Percentiles rank a stretch among this genome's conserved stretches.
These are phyloP conservation scores for Nigrospora osmanthi DNA, from an alignment of 2,329 filamentous ascomycete species.

Conservation along the genomic window DNA sequence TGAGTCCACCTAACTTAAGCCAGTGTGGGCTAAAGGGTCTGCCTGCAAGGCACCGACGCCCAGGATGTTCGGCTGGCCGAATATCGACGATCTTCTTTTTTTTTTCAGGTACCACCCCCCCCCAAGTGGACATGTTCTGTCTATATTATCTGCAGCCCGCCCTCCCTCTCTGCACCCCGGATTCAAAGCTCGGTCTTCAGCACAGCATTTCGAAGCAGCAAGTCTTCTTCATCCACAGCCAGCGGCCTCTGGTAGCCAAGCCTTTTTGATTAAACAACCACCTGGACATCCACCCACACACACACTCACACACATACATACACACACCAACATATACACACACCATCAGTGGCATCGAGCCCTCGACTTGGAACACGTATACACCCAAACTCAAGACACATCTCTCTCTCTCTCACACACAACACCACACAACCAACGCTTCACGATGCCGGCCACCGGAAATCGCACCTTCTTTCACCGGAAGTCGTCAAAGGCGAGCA, in stretches of 20 bases:
- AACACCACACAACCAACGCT: background rate
- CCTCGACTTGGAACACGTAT: too few species aligned
- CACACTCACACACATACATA: too few species aligned
- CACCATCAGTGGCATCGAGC: too few species aligned
- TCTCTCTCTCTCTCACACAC: background rate
- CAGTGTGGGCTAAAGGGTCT: background rate
- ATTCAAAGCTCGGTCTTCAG: background rate
- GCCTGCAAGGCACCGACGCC: slow-evolving; percentile 14
- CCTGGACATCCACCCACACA: too few species aligned
- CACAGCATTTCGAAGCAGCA: background rate
- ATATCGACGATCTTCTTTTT: slow-evolving; percentile 7
- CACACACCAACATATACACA: too few species aligned
- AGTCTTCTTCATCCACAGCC: background rate
- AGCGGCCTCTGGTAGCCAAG: too few species aligned
- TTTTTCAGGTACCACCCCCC: slow-evolving; percentile 19
- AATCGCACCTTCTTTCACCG: too few species aligned
- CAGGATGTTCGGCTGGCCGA: slow-evolving; percentile 6
- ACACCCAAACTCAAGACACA: too few species aligned
- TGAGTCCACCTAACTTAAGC: background rate
- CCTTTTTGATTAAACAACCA: too few species aligned
- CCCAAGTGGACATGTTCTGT: slow-evolving; percentile 4
- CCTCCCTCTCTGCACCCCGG: background rate
- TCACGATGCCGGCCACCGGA: background rate
- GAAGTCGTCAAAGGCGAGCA: background rate
- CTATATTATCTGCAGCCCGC: slow-evolving; percentile 8